A percentile compares a stretch with the other conserved stretches of the same genome.
phyloP scores from a whole-genome alignment of 805 yeast genomes.

The Hanseniaspora lachancei region DNA sequence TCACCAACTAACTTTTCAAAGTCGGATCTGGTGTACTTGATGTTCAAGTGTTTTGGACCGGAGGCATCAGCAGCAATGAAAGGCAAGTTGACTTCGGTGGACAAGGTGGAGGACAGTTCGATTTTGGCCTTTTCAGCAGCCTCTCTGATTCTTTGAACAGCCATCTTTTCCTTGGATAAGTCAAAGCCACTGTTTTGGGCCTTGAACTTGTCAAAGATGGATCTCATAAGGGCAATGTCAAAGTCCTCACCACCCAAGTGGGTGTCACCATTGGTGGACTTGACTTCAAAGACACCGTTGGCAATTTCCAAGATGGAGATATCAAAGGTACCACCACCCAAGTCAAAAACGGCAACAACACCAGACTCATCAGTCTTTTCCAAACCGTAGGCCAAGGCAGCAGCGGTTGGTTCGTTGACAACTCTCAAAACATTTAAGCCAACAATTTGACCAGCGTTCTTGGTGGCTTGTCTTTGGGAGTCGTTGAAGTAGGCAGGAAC shows the following conservation, averaged over 20 bases:
- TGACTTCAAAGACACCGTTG: conserved; percentile 95
- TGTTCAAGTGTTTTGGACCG: conserved; percentile 54
- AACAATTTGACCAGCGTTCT: conserved; percentile 95
- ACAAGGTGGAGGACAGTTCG: conserved; percentile 56
- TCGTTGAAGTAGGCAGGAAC: conserved; percentile 84
- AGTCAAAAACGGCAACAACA: conserved; percentile 89
- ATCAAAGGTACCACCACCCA: conserved; percentile 99
- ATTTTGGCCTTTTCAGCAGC: conserved; percentile 76
- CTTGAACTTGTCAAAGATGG: conserved; percentile 68
- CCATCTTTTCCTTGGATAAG: conserved; percentile 44
- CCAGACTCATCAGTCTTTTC: conserved; percentile 57
- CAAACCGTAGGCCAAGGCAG: conserved; percentile 89
- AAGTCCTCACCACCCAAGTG: conserved; percentile 84
- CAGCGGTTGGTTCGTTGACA: conserved; percentile 77
- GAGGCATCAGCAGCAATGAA: conserved; percentile 74
- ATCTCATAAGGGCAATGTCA: conserved; percentile 75
- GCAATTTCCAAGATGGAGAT: conserved; percentile 91
- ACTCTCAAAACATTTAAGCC: conserved; percentile 76
- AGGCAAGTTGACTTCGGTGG: conserved; percentile 60
- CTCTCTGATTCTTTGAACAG: conserved; percentile 71
- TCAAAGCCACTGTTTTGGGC: conserved; percentile 46
- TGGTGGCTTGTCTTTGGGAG: conserved; percentile 73
- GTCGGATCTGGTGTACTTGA: conserved; percentile 57
- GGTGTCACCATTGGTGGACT: conserved; percentile 89
- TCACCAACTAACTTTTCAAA: conserved; percentile 57